These are phyloP conservation scores for Ceratocystis eucalypticola DNA, from an alignment of 2,329 filamentous ascomycete genomes.

Conservation along the genomic window DNA sequence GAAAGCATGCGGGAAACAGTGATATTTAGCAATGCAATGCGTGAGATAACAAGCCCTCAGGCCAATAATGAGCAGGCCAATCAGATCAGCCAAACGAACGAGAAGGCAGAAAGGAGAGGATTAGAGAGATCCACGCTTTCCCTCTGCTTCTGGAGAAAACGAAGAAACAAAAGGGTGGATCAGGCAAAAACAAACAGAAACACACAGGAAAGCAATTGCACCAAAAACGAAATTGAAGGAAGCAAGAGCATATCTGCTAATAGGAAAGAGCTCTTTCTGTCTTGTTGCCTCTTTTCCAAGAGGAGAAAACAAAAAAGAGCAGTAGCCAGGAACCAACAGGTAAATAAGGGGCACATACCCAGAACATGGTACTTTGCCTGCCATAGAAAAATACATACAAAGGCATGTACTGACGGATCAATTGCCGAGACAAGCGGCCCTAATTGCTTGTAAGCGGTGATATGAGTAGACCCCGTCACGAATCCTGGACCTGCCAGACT, in stretches of 20 bases:
- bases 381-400: neutral
- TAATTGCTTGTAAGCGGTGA: neutral
- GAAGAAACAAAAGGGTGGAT: neutral
- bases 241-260: neutral
- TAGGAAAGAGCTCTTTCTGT: neutral
- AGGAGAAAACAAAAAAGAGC: neutral
- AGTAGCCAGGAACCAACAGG: neutral
- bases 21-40: neutral
- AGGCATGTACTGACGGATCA: neutral
- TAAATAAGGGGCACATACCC: neutral
- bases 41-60: neutral
- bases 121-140: neutral
- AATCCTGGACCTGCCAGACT: neutral
- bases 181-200: neutral
- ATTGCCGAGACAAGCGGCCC: slow-evolving; percentile 6
- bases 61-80: neutral
- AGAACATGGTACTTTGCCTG: neutral
- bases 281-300: neutral
- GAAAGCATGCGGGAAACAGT: neutral
- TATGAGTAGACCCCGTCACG: neutral
- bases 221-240: slow-evolving; percentile 18
- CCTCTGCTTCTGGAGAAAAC: neutral
- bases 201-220: no score
- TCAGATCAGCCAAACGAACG: neutral
- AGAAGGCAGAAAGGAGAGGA: neutral